phyloP scores from a whole-genome alignment of 2,329 filamentous ascomycete genomes.

The Pseudodiploospora longispora region DNA sequence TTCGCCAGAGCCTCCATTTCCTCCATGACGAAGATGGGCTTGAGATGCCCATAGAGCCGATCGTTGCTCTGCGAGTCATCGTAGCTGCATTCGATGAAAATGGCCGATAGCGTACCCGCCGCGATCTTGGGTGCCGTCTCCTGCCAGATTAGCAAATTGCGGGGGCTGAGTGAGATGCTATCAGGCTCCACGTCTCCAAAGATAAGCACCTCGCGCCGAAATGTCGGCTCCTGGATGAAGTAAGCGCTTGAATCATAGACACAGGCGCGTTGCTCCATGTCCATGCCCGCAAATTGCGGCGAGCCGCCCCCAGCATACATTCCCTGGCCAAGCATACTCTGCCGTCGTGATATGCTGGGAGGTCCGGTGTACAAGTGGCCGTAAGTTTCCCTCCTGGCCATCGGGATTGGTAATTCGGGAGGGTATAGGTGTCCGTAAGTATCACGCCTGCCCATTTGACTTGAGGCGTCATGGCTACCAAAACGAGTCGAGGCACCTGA shows the following conservation, averaged over 20 bases:
- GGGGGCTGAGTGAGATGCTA: slow-evolving; percentile 69
- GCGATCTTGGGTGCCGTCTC: slow-evolving; percentile 82
- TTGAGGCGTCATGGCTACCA: slow-evolving; percentile 40
- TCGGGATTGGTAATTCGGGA: slow-evolving; percentile 30
- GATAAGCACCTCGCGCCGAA: slow-evolving; percentile 72
- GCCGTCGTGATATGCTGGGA: slow-evolving; percentile 11
- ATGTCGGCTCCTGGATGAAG: slow-evolving; percentile 72
- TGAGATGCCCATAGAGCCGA: slow-evolving; percentile 80
- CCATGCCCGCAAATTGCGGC: slow-evolving; percentile 14
- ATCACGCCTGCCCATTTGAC: slow-evolving; percentile 19
- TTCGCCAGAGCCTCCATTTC: slow-evolving; percentile 67
- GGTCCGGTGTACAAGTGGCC: slow-evolving; percentile 12
- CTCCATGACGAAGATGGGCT: slow-evolving; percentile 71
- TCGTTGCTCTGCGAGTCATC: slow-evolving; percentile 71
- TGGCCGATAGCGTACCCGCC: slow-evolving; percentile 61
- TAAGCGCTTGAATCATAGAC: slow-evolving; percentile 87
- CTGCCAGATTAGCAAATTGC: slow-evolving; percentile 77
- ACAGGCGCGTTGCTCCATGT: slow-evolving; percentile 45
- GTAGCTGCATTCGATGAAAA: slow-evolving; percentile 96
- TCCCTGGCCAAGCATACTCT: slow-evolving; percentile 24
- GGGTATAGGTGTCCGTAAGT: slow-evolving; percentile 15
- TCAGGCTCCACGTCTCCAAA: slow-evolving; percentile 97
- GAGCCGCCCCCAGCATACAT: slow-evolving; percentile 9
- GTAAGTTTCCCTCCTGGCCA: slow-evolving; percentile 18
- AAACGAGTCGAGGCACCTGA: slow-evolving; percentile 43